These are phyloP conservation scores for Amoeboaphelidium protococcarum DNA, from an alignment of 371 early-diverging fungal genomes.

Conservation along the genomic window DNA sequence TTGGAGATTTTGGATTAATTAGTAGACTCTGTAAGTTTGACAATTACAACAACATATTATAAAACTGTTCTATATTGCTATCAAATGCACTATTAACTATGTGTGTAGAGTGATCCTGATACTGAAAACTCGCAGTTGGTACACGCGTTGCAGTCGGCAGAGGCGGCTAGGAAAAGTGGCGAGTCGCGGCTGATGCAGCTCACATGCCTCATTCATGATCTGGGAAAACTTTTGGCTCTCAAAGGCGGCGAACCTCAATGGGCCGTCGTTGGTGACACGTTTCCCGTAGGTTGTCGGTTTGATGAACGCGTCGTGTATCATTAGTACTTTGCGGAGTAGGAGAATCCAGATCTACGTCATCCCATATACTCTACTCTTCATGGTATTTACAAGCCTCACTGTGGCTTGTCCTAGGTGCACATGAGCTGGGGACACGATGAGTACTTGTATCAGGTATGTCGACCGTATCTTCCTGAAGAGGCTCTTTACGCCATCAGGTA, in stretches of 20 bases:
- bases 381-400: constrained; percentile 23
- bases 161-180: constrained; percentile 19
- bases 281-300: constrained; percentile 21
- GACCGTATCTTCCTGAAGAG: constrained; percentile 20
- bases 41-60: constrained; percentile 23
- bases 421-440: constrained; percentile 31
- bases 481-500: constrained; percentile 21
- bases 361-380: constrained; percentile 12
- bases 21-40: no score
- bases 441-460: constrained; percentile 22
- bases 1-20: constrained; percentile 19
- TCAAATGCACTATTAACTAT: background rate
- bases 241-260: constrained; percentile 24
- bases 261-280: constrained; percentile 22
- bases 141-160: constrained; percentile 27
- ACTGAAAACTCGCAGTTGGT: constrained; percentile 14
- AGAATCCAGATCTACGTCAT: constrained; percentile 18
- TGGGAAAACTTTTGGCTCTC: constrained; percentile 23
- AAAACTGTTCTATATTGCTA: background rate
- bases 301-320: constrained; percentile 18
- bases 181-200: constrained; percentile 25
- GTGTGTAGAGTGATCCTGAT: background rate
- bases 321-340: constrained; percentile 11
- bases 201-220: constrained; percentile 23
- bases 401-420: constrained; percentile 21